phyloP scores from a whole-genome alignment of 169 alveolate genomes.

The Eimeria praecox region DNA sequence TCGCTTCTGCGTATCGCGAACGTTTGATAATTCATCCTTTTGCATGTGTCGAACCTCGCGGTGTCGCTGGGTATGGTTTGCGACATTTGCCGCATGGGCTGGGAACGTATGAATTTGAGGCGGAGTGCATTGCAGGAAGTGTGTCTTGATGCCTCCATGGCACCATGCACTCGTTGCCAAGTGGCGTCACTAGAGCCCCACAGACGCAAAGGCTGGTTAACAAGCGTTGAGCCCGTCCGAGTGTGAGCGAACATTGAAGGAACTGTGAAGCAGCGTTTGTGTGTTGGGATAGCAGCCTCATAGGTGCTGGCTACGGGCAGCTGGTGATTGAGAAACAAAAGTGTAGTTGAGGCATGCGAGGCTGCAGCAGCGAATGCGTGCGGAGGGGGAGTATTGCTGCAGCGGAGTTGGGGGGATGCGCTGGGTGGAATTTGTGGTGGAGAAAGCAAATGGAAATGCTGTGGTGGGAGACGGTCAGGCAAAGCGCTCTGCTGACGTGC shows the following conservation, averaged over 20 bases:
- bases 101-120: no score
- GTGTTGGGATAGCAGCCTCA: not conserved
- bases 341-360: not conserved
- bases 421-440: not conserved
- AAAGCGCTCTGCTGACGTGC: not conserved
- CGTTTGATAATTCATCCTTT: no score
- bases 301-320: not conserved
- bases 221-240: not conserved
- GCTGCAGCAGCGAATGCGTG: not conserved
- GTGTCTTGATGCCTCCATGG: no score
- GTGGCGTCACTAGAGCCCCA: no score
- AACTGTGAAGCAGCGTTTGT: not conserved
- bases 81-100: no score
- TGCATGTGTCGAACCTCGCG: no score
- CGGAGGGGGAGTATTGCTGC: not conserved
- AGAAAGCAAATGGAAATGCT: not conserved
- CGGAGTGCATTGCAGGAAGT: no score
- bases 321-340: not conserved
- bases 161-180: no score
- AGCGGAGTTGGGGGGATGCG: not conserved
- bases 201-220: not conserved
- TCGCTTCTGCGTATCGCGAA: no score
- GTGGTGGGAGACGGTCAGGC: not conserved
- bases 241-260: not conserved
- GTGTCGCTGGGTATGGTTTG: no score